Conservation (phyloP, 108 stramenopile genomes). For the Skeletonema tropicum region DNA sequence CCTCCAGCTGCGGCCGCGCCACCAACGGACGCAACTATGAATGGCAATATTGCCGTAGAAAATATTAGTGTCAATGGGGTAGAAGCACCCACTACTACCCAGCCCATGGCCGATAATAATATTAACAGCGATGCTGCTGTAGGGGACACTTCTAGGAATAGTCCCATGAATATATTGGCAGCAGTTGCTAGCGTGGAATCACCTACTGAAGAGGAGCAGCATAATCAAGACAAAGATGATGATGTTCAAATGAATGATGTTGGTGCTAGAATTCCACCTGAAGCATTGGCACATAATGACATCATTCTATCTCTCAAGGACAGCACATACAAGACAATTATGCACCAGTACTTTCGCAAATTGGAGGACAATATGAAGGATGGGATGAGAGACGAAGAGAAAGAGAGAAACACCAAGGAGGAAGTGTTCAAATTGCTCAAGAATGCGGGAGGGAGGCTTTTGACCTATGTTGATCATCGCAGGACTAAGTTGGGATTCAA, state of each 20-base stretch:
- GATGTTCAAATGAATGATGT: background rate
- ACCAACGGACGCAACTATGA: background rate
- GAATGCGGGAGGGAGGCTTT: conserved; percentile 1
- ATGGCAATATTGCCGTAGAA: background rate
- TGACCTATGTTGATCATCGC: background rate
- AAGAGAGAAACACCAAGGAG: background rate
- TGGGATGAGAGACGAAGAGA: background rate
- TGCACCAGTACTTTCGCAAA: conserved; percentile 2
- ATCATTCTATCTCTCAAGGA: conserved; percentile 5
- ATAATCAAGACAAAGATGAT: background rate
- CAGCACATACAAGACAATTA: conserved; percentile 5
- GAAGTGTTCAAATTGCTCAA: background rate
- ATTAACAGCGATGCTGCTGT: background rate
- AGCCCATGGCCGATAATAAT: background rate
- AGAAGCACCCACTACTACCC: background rate
- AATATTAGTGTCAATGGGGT: background rate
- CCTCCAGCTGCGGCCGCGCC: background rate
- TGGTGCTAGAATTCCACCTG: background rate
- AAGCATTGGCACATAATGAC: background rate
- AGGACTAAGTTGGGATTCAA: background rate
- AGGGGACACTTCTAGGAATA: background rate
- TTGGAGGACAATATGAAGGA: background rate
- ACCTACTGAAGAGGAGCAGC: background rate
- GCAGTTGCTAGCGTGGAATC: conserved; percentile 4
- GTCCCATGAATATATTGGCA: conserved; percentile 8